Percentiles rank a stretch among this genome's conserved stretches.
These are phyloP conservation scores for Rhizopogon vulgaris DNA, from an alignment of 768 basidiomycete species.

Conservation along the genomic window DNA sequence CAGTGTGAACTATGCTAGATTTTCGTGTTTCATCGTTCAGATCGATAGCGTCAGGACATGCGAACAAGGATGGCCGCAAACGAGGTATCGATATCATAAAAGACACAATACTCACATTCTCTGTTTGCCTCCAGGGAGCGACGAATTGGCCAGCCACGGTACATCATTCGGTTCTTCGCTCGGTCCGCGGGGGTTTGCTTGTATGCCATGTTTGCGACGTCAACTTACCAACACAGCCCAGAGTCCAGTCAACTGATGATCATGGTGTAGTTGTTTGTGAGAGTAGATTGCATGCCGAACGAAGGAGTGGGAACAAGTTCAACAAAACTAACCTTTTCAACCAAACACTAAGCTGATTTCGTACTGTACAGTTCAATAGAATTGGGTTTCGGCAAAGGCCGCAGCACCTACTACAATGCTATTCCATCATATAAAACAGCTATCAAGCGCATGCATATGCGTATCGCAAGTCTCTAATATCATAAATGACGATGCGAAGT, in stretches of 20 bases:
- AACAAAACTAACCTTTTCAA: not conserved
- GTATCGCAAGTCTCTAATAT: not conserved
- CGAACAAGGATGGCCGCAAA: conserved; percentile 28
- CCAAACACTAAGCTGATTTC: not conserved
- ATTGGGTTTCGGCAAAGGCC: not conserved
- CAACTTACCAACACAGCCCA: conserved; percentile 99
- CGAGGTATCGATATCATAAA: conserved; percentile 58
- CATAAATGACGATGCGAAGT: not conserved
- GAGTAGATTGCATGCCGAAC: not conserved
- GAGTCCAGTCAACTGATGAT: conserved; percentile 86
- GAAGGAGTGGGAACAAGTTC: not conserved
- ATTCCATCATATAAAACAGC: too few relatives aligned
- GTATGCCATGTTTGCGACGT: conserved; percentile 74
- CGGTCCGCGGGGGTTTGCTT: conserved; percentile 96
- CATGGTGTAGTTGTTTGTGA: conserved; percentile 4
- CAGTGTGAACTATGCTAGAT: conserved; percentile 96
- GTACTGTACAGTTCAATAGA: not conserved
- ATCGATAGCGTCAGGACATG: not conserved
- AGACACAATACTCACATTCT: conserved; percentile 83
- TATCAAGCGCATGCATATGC: too few relatives aligned
- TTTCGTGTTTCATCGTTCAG: conserved; percentile 24
- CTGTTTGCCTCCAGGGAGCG: conserved; percentile 86
- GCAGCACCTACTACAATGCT: not conserved
- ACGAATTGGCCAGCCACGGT: too few relatives aligned
- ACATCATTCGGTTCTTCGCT: conserved; percentile 65